Base-by-base conservation (phyloP, 148 eudicot species). In the Polygonum aviculare region DNA sequence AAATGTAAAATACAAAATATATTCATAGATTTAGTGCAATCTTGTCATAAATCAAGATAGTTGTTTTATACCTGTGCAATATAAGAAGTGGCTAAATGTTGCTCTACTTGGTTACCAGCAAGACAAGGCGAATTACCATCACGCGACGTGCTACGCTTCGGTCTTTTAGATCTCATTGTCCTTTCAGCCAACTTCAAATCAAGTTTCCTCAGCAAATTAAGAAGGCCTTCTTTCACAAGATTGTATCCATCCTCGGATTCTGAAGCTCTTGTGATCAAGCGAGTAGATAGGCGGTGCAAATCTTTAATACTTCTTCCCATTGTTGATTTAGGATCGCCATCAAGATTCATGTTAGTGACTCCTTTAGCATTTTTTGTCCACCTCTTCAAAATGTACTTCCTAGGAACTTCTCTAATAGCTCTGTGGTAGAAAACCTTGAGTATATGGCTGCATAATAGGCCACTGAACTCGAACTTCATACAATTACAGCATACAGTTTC, bases 281-380 rank as follows among this genome's bases (percentile, higher is more conserved):
- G 72, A 36, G 44, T 67, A 67, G 44, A 36, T 16, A 67, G 44
- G 36, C 45, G 72, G 38, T 21, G 15, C 15, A 67, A 35, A 19
- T 67, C 72, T 67, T 19, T 67, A 6, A 36, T 16, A 15, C 38
- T 9, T 31, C 45, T 67, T 15, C 44, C 72, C 41, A 15, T 36
- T 7, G 45, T 16, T 67, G 72, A 21, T 63, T 63, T 63, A 33
- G 69, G 69, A 63, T 31, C 44, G 2, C 6, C 45, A 18, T 67
- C 21, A 67, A 33, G 36, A 67, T 18, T 67, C 44, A 36, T 45
- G 7, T 45, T 35, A 38, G 9, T 35, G n/a, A 18, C 80, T 76
- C 78, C 79, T 83, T 90, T 94, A 8, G 97, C 97, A 83, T 87
- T 86, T 83, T 83, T 84, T 59, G 95, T 94, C 98, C 98, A 94